Percentiles rank a stretch among this genome's conserved stretches.
Evolutionary conservation across 371 early-diverging fungal genomes (phyloP).

Genomic region (Lichtheimia ornata): DNA sequence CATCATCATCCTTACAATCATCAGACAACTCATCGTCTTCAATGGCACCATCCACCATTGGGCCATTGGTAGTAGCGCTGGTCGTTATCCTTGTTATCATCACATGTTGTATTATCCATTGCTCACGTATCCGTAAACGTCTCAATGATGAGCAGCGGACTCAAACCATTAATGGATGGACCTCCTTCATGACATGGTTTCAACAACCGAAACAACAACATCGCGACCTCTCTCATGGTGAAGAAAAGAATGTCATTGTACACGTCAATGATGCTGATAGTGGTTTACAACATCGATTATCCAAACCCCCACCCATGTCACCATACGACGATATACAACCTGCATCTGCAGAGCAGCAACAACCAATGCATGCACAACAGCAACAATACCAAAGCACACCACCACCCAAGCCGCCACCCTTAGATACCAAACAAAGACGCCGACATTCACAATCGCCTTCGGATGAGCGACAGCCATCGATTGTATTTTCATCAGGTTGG

Average conservation of each 20-base stretch:
- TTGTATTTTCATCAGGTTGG: constrained; percentile 11
- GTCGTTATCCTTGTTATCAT: constrained; percentile 11
- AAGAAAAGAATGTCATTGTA: too few relatives aligned
- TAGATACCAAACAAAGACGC: too few relatives aligned
- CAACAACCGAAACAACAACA: background rate
- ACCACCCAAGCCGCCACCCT: too few relatives aligned
- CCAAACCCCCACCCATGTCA: constrained; percentile 8
- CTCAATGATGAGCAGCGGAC: constrained; percentile 10
- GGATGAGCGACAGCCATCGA: constrained; percentile 1
- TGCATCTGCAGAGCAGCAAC: too few relatives aligned
- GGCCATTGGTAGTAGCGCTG: background rate
- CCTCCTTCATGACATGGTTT: constrained; percentile 5
- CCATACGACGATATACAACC: background rate
- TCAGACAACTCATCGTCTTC: background rate
- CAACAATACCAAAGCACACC: too few relatives aligned
- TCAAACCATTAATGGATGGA: constrained; percentile 15
- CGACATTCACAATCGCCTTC: too few relatives aligned
- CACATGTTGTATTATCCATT: constrained; percentile 8
- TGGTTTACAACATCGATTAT: constrained; percentile 4
- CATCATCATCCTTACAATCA: background rate
- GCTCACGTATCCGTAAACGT: constrained; percentile 9
- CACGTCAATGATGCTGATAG: background rate
- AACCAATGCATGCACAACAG: too few relatives aligned
- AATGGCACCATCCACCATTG: constrained; percentile 6
- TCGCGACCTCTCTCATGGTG: too few relatives aligned